Conservation (phyloP, 2,329 filamentous ascomycete genomes). For the Colletotrichum tropicicola region DNA sequence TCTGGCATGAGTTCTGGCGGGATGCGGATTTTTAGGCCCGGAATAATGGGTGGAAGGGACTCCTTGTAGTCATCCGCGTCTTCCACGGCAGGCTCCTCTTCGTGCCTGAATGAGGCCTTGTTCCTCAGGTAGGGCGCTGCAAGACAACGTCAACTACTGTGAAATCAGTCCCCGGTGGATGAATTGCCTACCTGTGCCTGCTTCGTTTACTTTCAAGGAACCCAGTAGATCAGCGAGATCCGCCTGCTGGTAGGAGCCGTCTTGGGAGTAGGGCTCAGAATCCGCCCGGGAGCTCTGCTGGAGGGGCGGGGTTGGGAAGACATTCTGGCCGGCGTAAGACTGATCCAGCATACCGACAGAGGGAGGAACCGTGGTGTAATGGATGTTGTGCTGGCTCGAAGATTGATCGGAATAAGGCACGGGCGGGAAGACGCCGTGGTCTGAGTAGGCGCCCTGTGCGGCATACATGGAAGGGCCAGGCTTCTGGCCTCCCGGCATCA, state of each 20-base stretch:
- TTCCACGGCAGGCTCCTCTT: slow-evolving; percentile 72
- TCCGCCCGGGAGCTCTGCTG: slow-evolving; percentile 51
- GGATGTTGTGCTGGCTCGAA: slow-evolving; percentile 55
- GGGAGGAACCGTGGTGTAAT: slow-evolving; percentile 63
- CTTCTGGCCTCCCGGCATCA: slow-evolving; percentile 53
- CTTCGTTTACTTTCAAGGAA: slow-evolving; percentile 86
- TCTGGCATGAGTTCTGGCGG: slow-evolving; percentile 93
- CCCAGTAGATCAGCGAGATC: slow-evolving; percentile 85
- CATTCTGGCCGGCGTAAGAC: slow-evolving; percentile 55
- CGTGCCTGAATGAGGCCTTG: slow-evolving; percentile 58
- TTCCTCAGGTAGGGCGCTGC: slow-evolving; percentile 87
- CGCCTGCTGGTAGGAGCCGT: slow-evolving; percentile 70
- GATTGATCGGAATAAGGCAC: slow-evolving; percentile 57
- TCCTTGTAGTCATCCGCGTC: slow-evolving; percentile 79
- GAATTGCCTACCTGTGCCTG: slow-evolving; percentile 76
- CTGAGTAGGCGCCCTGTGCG: slow-evolving; percentile 58
- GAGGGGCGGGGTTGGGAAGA: slow-evolving; percentile 64
- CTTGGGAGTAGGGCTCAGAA: slow-evolving; percentile 64
- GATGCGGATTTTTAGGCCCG: slow-evolving; percentile 84
- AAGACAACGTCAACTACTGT: slow-evolving; percentile 1
- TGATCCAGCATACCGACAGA: slow-evolving; percentile 60
- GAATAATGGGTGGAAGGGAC: slow-evolving; percentile 72
- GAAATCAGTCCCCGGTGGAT: slow-evolving; percentile 11
- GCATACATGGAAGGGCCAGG: slow-evolving; percentile 55
- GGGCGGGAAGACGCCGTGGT: slow-evolving; percentile 55